Evolutionary conservation across 179 eudicot genomes (phyloP), one percentile per base, ranked within the genome.

Genomic region (Drosera spatulata): DNA sequence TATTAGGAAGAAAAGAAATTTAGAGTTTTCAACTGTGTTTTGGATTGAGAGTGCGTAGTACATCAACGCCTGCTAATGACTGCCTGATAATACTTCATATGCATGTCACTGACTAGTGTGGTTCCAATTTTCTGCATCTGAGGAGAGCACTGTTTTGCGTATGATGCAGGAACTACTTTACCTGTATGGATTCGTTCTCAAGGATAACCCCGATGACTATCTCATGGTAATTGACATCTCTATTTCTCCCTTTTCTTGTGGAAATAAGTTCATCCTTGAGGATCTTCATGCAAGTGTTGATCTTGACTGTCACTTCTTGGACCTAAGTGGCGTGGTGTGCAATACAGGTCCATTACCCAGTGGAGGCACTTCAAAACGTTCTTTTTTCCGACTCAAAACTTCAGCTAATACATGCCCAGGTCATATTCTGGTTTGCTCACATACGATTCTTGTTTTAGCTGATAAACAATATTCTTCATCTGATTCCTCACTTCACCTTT

Each of bases 321-420:
- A 46, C 37, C 6, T 46, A 37, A 46, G 60, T 58, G 39, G 50
- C 38, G 52, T 3, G 39, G 53, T 67, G 45, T 61, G 22, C 56
- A 50, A 8, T 66, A n/a, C 80, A 91, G 98, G 77, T 91, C 60
- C 90, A 91, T 73, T 91, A 83, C 75, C 96, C 98, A 13, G 67
- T 66, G 41, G 95, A 84, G 59, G 95, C 89, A 59, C 81, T 88
- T 56, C 81, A 82, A 42, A 75, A 67, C 51, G 71, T 66, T 60
- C 76, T 86, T n/a, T 86, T 80, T 66, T 73, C 84, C 7, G 93
- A 84, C 46, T 68, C 81, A 57, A 93, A 89, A 82, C 9, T 68
- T 65, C 95, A 84, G 74, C 96, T 93, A 73, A 86, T 93, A 39
- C 85, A 84, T 73, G 91, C 79, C 62, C 96, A 93, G 93, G 99